A percentile compares a stretch with the other conserved stretches of the same genome.
phyloP scores from a whole-genome alignment of 805 yeast species.

The Cyberlindnera galapagoensis region DNA sequence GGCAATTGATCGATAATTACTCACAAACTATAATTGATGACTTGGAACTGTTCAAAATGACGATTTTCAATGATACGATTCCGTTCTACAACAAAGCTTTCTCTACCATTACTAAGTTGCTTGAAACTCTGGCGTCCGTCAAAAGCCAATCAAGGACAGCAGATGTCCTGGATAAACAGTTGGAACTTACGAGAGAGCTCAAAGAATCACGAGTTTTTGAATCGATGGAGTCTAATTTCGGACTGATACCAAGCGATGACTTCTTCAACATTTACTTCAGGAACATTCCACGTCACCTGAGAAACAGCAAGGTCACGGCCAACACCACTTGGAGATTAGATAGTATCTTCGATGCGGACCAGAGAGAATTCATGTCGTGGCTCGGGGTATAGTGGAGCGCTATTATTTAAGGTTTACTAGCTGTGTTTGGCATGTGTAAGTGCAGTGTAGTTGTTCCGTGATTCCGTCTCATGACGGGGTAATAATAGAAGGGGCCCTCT shows the following conservation, averaged over 20 bases:
- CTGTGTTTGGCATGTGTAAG: too few species aligned
- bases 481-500: too few species aligned
- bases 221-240: conserved; percentile 13
- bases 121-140: too few species aligned
- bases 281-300: conserved; percentile 10
- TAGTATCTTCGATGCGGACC: conserved; percentile 7
- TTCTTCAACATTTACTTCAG: conserved; percentile 17
- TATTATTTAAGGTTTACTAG: too few species aligned
- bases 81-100: conserved; percentile 16
- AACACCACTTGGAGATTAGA: conserved; percentile 8
- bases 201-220: conserved; percentile 16
- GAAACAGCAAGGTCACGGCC: conserved; percentile 2
- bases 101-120: conserved; percentile 5
- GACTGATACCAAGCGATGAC: conserved; percentile 19
- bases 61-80: conserved; percentile 12
- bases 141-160: too few species aligned
- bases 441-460: too few species aligned
- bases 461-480: too few species aligned
- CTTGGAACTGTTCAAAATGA: conserved; percentile 6
- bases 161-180: too few species aligned
- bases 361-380: conserved; percentile 10
- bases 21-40: conserved; percentile 8
- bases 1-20: conserved; percentile 11
- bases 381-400: too few species aligned
- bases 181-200: conserved; percentile 8